Evolutionary conservation across 1,284 basidiomycete genomes (phyloP).

Genomic region (Athelia psychrophila): DNA sequence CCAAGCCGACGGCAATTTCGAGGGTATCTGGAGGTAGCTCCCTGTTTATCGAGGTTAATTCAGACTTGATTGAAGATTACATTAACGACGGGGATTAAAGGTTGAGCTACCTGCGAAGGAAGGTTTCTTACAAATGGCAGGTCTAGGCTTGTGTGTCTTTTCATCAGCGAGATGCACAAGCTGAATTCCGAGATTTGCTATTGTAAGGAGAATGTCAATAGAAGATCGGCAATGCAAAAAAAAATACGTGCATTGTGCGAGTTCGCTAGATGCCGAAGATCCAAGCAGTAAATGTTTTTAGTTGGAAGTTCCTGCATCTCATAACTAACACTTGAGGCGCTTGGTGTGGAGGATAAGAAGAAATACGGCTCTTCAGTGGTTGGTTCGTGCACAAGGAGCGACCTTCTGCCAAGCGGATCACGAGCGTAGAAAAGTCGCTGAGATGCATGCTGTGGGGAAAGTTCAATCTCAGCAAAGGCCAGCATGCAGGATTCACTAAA

Average conservation of each 20-base stretch:
- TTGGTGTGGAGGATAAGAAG: constrained; percentile 66
- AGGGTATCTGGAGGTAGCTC: constrained; percentile 42
- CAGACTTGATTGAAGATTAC: constrained; percentile 33
- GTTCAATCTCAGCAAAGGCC: background rate
- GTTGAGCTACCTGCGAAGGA: too few species aligned
- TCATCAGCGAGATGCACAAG: too few species aligned
- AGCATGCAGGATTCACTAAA: constrained; percentile 2
- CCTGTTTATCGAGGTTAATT: constrained; percentile 43
- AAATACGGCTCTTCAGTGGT: constrained; percentile 46
- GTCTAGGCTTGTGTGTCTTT: too few species aligned
- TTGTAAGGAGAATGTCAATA: too few species aligned
- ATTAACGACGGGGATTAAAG: too few species aligned
- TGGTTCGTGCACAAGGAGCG: constrained; percentile 72
- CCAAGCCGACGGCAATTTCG: constrained; percentile 33
- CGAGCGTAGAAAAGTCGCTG: constrained; percentile 73
- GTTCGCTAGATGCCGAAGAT: constrained; percentile 30
- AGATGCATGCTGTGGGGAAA: constrained; percentile 35
- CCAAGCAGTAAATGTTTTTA: constrained; percentile 51
- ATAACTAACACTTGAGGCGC: constrained; percentile 39
- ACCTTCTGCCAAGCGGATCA: constrained; percentile 91
- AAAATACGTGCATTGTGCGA: constrained; percentile 21
- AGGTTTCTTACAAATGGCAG: too few species aligned
- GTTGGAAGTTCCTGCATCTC: constrained; percentile 66
- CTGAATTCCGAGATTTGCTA: too few species aligned
- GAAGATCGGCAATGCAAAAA: background rate